phyloP scores from a whole-genome alignment of 2,329 filamentous ascomycete species.

The Xylariaceae sp. region DNA sequence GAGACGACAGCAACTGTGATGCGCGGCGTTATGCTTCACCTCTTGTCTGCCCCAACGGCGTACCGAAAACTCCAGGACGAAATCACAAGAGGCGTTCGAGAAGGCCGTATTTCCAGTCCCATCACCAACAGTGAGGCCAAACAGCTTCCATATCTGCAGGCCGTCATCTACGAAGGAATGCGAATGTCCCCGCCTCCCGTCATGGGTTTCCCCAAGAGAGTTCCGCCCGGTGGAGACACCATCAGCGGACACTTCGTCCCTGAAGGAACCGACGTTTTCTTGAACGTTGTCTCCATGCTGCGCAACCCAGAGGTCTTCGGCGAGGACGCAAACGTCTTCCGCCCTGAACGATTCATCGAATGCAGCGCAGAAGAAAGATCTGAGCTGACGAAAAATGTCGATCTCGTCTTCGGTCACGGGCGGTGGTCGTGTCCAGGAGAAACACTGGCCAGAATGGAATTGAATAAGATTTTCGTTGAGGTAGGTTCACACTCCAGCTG shows the following conservation, averaged over 20 bases:
- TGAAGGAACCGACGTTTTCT: slow-evolving; percentile 24
- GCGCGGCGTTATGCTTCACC: slow-evolving; percentile 20
- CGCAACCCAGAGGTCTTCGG: slow-evolving; percentile 25
- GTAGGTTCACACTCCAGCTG: background rate
- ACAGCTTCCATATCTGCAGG: slow-evolving; percentile 26
- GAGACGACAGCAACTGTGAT: slow-evolving; percentile 24
- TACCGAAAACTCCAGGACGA: slow-evolving; percentile 22
- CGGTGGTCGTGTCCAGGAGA: slow-evolving; percentile 26
- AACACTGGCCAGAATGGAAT: slow-evolving; percentile 24
- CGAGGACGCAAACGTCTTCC: slow-evolving; percentile 22
- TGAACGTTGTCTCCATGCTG: slow-evolving; percentile 22
- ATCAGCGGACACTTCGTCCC: slow-evolving; percentile 23
- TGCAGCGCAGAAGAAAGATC: slow-evolving; percentile 11
- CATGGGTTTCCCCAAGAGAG: slow-evolving; percentile 23
- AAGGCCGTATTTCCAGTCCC: slow-evolving; percentile 22
- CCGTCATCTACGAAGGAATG: slow-evolving; percentile 26
- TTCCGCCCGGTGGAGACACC: slow-evolving; percentile 24
- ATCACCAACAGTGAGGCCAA: slow-evolving; percentile 24
- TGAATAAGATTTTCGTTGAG: slow-evolving; percentile 24
- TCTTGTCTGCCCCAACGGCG: slow-evolving; percentile 18
- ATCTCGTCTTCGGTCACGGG: slow-evolving; percentile 25
- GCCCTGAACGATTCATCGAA: slow-evolving; percentile 25
- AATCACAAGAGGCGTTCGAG: slow-evolving; percentile 16
- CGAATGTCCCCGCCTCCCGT: slow-evolving; percentile 23
- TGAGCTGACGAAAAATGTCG: slow-evolving; percentile 18